Evolutionary conservation across 257 asterid genomes (phyloP), one percentile per base, ranked within the genome.

Genomic region (Ilex aquifolium): DNA sequence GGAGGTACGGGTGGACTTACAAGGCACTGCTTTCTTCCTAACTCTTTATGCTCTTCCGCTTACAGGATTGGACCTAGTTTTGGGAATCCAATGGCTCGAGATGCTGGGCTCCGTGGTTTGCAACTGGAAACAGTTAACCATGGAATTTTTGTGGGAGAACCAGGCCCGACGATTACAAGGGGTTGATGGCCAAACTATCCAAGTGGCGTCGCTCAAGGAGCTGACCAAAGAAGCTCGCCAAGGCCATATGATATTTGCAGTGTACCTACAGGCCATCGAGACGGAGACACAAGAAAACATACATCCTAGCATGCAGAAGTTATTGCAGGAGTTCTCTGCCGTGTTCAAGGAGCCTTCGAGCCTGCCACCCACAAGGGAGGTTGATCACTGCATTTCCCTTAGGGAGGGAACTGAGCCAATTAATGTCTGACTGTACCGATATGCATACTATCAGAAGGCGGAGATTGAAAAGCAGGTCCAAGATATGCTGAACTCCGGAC

Each of bases 381-480:
- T 53, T 4, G 31, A 53, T 21, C 57, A 53, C 57, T 5, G 15
- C 30, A n/a, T 53, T 14, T 4, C 29, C 10, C 57, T 53, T 50
- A 21, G 27, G 27, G 3, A 50, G 21, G 15, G 56, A 50, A 14
- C 16, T 14, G 30, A 14, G 11, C 57, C 31, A 5, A n/a, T 53
- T n/a, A 53, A 53, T 53, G 5, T 53, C 4, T 0, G 57, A 53
- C 66, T 46, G 5, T 62, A 62, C 7, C 2, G 59, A 3, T 31
- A 50, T 31, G 31, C 46, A 7, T 16, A 63, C 27, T 11, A 14
- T 3, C 59, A 31, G 31, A 63, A 49, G 13, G 44, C 15, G 1
- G 59, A 63, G 39, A 63, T 48, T 7, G 67, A 63, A 2, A 50
- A 51, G 29, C 4, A 13, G 16, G 67, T 63, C 15, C 10, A 8